Percentiles rank a stretch among this genome's conserved stretches.
Conservation (phyloP, 2,329 filamentous ascomycete genomes). For the Stemphylium vesicarium region DNA sequence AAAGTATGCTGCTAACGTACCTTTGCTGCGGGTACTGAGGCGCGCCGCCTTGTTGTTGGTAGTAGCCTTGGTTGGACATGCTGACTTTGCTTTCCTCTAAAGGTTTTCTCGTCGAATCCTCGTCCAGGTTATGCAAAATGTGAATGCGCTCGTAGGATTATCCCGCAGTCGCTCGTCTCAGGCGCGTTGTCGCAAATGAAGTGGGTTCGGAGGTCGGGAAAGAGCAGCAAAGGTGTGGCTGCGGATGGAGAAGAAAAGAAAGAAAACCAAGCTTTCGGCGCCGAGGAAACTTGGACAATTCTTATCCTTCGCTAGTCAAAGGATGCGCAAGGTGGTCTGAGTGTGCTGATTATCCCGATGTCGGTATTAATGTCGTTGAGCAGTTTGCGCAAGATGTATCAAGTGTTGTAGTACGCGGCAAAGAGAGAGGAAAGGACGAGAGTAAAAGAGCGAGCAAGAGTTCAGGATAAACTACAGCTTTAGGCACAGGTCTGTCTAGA, state of each 20-base stretch:
- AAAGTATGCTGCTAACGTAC: conserved; percentile 18
- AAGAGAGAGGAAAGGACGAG: not conserved
- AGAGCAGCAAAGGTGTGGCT: not conserved
- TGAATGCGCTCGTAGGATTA: not conserved
- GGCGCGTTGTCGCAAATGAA: not conserved
- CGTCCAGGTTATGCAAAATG: too few species aligned
- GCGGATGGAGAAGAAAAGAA: not conserved
- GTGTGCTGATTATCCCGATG: too few species aligned
- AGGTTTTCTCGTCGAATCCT: not conserved
- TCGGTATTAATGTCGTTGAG: too few species aligned
- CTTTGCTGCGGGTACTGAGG: conserved; percentile 49
- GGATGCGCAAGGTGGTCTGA: too few species aligned
- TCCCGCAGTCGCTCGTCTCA: not conserved
- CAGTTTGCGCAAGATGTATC: too few species aligned
- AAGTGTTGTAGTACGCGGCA: too few species aligned
- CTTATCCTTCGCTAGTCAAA: too few species aligned
- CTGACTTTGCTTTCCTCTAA: not conserved
- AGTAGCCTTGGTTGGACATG: conserved; percentile 50
- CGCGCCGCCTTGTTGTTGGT: conserved; percentile 33
- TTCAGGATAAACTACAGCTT: too few species aligned
- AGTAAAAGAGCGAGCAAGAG: not conserved
- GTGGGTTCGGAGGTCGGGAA: not conserved
- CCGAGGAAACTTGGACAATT: too few species aligned
- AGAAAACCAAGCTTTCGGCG: not conserved
- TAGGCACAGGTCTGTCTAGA: too few species aligned